Evolutionary conservation across 2,329 filamentous ascomycete genomes (phyloP).

Genomic region (Moelleriella libera): DNA sequence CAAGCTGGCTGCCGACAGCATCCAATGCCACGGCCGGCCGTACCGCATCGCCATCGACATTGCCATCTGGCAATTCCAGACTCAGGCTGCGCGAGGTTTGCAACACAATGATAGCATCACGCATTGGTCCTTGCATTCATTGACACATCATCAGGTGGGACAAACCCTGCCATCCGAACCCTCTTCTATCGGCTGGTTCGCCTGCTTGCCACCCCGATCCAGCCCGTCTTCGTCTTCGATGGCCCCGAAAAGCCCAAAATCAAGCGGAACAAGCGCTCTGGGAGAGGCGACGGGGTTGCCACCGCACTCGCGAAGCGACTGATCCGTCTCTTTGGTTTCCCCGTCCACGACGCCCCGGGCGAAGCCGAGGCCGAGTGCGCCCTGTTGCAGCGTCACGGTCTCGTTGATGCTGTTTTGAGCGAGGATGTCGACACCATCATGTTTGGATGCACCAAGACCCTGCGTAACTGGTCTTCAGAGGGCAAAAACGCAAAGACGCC

Average conservation of each 20-base stretch:
- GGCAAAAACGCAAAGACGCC: conserved; percentile 49
- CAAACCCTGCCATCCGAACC: conserved; percentile 79
- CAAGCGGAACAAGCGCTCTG: conserved; percentile 72
- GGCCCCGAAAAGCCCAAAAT: conserved; percentile 72
- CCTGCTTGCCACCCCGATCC: conserved; percentile 61
- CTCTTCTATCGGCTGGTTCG: conserved; percentile 84
- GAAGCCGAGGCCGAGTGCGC: conserved; percentile 97
- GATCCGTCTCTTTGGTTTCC: conserved; percentile 73
- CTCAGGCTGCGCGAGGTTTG: conserved; percentile 62
- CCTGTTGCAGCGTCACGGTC: conserved; percentile 61
- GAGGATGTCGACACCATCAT: conserved; percentile 96
- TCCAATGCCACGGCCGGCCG: conserved; percentile 56
- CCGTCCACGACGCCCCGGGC: conserved; percentile 73
- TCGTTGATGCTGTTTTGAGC: conserved; percentile 87
- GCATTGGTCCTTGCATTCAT: conserved; percentile 2
- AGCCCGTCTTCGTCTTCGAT: conserved; percentile 84
- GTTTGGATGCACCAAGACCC: conserved; percentile 73
- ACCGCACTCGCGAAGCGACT: conserved; percentile 70
- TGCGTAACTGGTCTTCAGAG: conserved; percentile 76
- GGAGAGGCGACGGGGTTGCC: conserved; percentile 50
- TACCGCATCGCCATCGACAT: conserved; percentile 85
- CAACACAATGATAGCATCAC: background rate
- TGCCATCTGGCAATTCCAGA: conserved; percentile 95
- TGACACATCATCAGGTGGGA: conserved; percentile 42
- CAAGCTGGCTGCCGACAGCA: conserved; percentile 66